phyloP scores from a whole-genome alignment of 108 stramenopile species.

The Nitzschia sp. region DNA sequence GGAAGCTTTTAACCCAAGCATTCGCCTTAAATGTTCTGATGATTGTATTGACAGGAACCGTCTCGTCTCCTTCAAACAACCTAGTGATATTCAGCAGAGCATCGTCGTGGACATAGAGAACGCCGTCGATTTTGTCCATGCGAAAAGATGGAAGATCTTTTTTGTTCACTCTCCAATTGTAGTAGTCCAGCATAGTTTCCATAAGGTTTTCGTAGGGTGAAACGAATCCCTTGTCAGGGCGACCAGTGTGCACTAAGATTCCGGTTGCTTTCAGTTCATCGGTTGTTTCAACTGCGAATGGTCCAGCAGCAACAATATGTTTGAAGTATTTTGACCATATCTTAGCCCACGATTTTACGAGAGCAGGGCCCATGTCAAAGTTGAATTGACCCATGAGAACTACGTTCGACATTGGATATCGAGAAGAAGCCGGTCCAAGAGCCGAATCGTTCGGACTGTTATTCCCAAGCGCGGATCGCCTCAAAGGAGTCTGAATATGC shows the following conservation, averaged over 20 bases:
- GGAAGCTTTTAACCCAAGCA: not conserved
- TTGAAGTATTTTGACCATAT: not conserved
- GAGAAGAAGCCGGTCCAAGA: too few species aligned
- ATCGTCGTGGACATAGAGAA: conserved; percentile 1
- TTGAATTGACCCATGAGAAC: not conserved
- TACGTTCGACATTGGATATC: too few species aligned
- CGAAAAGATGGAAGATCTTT: not conserved
- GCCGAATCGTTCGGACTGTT: too few species aligned
- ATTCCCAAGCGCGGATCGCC: too few species aligned
- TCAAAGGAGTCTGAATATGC: too few species aligned
- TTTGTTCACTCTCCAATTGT: not conserved
- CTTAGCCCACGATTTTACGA: not conserved
- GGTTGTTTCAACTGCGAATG: not conserved
- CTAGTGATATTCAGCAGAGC: not conserved
- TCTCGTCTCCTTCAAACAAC: not conserved
- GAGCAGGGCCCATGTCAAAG: not conserved
- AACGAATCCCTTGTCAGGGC: not conserved
- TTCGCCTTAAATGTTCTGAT: not conserved
- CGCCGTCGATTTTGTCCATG: not conserved
- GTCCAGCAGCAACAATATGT: not conserved
- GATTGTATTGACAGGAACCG: not conserved
- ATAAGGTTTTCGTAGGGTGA: conserved; percentile 10
- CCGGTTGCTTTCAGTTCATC: not conserved
- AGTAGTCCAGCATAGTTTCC: not conserved
- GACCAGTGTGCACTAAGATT: not conserved